Conservation (phyloP, 2,329 filamentous ascomycete species). For the Neonectria neomacrospora region DNA sequence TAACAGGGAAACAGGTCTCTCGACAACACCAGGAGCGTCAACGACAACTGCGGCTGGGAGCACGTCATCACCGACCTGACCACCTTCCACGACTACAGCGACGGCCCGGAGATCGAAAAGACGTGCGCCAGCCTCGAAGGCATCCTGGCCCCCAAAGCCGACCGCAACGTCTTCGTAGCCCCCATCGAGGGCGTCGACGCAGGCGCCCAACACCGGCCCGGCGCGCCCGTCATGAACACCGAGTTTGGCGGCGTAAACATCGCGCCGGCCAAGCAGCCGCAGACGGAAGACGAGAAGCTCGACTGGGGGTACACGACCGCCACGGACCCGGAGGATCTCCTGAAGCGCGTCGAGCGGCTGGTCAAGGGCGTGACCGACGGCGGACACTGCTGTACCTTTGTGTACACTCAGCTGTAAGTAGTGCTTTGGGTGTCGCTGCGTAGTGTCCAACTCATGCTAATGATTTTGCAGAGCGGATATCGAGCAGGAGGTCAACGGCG, state of each 20-base stretch:
- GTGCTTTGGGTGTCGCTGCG: not conserved
- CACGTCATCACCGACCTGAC: conserved; percentile 72
- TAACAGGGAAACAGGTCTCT: conserved; percentile 53
- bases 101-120: conserved; percentile 64
- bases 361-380: conserved; percentile 67
- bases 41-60: conserved; percentile 79
- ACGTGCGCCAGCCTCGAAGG: conserved; percentile 64
- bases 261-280: conserved; percentile 55
- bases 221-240: conserved; percentile 71
- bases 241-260: conserved; percentile 78
- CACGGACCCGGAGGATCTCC: conserved; percentile 66
- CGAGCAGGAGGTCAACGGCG: conserved; percentile 75
- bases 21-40: conserved; percentile 72
- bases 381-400: conserved; percentile 69
- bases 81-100: conserved; percentile 76
- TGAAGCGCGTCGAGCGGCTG: conserved; percentile 67
- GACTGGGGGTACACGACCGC: conserved; percentile 79
- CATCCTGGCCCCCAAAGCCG: conserved; percentile 65
- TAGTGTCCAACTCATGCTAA: conserved; percentile 20
- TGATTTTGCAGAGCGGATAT: conserved; percentile 61
- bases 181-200: conserved; percentile 56
- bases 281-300: conserved; percentile 52
- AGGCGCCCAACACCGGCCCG: conserved; percentile 61
- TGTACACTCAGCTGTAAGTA: conserved; percentile 72
- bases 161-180: conserved; percentile 64